Evolutionary conservation across 2,329 filamentous ascomycete genomes (phyloP).

Genomic region (Colletotrichum sp.): DNA sequence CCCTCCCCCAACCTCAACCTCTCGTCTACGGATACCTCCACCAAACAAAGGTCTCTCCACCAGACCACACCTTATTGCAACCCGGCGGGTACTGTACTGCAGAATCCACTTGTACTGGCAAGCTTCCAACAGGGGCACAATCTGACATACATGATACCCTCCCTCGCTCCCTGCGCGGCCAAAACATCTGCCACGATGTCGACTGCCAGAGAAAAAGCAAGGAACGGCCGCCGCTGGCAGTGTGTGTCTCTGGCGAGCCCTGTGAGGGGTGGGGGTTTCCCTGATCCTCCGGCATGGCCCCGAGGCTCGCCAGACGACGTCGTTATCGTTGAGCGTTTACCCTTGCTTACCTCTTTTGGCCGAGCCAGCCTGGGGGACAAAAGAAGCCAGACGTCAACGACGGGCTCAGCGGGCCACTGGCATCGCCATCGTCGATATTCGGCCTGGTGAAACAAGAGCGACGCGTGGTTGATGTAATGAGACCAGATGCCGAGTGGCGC

Average conservation of each 20-base stretch:
- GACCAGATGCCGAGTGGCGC: slow-evolving; percentile 7
- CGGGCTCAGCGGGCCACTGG: background rate
- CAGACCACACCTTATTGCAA: background rate
- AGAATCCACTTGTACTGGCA: background rate
- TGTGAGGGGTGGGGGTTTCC: background rate
- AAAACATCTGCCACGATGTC: background rate
- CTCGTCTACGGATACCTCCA: background rate
- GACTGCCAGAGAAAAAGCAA: slow-evolving; percentile 3
- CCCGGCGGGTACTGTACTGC: background rate
- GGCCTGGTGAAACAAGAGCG: background rate
- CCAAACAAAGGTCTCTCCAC: background rate
- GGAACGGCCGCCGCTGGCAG: background rate
- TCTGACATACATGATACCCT: slow-evolving; percentile 15
- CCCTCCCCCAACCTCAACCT: background rate
- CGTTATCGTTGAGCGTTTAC: background rate
- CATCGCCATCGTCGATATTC: background rate
- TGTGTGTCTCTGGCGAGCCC: background rate
- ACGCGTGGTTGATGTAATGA: background rate
- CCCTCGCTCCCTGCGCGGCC: background rate
- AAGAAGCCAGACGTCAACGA: background rate
- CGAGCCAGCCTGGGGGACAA: background rate
- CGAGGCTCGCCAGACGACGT: background rate
- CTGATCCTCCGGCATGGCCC: background rate
- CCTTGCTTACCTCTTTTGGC: background rate
- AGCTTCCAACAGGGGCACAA: background rate